Evolutionary conservation across 108 stramenopile species (phyloP), one percentile per base, ranked within the genome.

Genomic region (Nannochloropsis granulata): DNA sequence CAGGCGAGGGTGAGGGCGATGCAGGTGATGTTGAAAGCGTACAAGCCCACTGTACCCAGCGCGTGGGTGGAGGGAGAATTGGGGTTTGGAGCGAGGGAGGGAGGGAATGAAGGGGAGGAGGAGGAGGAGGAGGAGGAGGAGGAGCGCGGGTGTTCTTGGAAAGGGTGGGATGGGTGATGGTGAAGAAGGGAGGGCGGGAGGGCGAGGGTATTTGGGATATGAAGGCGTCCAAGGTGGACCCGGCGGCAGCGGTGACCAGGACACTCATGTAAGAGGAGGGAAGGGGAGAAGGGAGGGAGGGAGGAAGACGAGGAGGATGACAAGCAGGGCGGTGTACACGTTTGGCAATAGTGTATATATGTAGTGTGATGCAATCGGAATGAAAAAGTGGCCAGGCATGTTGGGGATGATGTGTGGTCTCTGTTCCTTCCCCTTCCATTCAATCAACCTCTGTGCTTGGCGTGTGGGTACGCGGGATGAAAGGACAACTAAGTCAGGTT

Each of bases 11-110:
- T 85, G 8, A 23, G 46, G n/a, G 85, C 85, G n/a, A 45, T 85
- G 26, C 85, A 85, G 12, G 14, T n/a, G 26, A 85, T 85, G 85
- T 8, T 79, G 2, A 82, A 82, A 12, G 43, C 45, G 21, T 85
- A 34, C 45, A 85, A 83, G 13, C 85, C 85, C 13, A 79, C 78
- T 7, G 78, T 85, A 11, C 24, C 25, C 13, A 79, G 21, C 14
- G 16, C 14, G 21, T 85, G 79, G 24, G 84, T 85, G 25, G 24
- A 78, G 25, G 11, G 21, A 10, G 56, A 71, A 11, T 10, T 71
- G n/a, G 56, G 56, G 16, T 71, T 71, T 71, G 56, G 56, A 16
- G n/a, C 16, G 56, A 0, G 0, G 56, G 16, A 16, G 56, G n/a
- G 21, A 16, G 56, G 56, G n/a, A n/a, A 71, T 5, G n/a, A 10